Evolutionary conservation across 106 monocot genomes (phyloP).

Genomic region (Hemerocallis citrina): DNA sequence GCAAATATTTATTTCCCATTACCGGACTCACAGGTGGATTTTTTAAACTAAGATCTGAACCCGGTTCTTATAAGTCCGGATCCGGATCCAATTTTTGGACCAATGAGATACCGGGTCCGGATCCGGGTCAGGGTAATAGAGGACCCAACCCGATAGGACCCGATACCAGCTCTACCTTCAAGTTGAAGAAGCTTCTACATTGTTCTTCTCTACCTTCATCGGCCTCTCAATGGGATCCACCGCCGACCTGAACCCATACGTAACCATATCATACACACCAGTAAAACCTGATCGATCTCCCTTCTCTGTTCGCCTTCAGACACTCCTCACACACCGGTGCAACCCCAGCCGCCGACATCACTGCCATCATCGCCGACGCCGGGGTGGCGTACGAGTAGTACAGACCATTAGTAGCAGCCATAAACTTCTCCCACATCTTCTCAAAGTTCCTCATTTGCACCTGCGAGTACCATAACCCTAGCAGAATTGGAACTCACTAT

Average conservation of each 20-base stretch:
- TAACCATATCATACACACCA: slow-evolving; percentile 50
- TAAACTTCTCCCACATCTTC: slow-evolving; percentile 29
- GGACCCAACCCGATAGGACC: too few species aligned
- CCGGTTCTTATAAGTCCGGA: too few species aligned
- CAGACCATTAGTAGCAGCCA: not conserved
- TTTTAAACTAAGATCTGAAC: too few species aligned
- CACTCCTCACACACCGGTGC: slow-evolving; percentile 29
- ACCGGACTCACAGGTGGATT: too few species aligned
- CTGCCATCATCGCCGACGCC: not conserved
- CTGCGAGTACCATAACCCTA: slow-evolving; percentile 23
- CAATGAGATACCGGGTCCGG: too few species aligned
- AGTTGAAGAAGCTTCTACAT: too few species aligned
- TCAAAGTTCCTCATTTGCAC: slow-evolving; percentile 16
- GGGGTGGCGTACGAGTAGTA: too few species aligned
- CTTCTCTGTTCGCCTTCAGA: slow-evolving; percentile 11
- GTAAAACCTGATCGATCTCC: slow-evolving; percentile 25
- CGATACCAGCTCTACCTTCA: too few species aligned
- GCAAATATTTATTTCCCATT: too few species aligned
- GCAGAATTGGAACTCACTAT: not conserved
- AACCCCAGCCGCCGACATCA: not conserved
- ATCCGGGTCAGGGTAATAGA: too few species aligned
- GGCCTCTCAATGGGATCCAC: slow-evolving; percentile 58
- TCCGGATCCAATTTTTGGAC: too few species aligned
- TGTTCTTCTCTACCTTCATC: too few species aligned
- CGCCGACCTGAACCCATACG: slow-evolving; percentile 34